Evolutionary conservation across 1,139 yeast species (phyloP), one percentile per base, ranked within the genome.

Genomic region (Meyerozyma guilliermondii): DNA sequence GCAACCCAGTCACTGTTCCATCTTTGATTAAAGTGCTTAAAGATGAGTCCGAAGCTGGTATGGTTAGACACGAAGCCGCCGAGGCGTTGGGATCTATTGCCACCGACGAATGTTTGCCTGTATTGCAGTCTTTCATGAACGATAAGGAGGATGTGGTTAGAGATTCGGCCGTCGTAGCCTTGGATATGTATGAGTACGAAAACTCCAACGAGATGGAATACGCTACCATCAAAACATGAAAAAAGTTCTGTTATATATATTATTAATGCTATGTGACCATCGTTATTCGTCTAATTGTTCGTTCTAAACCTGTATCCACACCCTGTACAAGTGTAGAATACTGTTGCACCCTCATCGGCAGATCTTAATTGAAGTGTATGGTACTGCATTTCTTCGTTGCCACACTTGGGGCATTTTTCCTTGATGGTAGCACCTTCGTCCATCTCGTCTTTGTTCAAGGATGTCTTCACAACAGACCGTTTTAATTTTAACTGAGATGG

Each of bases 41-140:
- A 53, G 81, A 87, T 62, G 79, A 75, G 45, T 60, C 66, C 14
- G 96, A 94, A 69, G 98, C 95, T 38, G 95, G 95, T 47, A 94
- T 94, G 98, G 98, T 94, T 29, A 84, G 99, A 69, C 99, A 94
- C 62, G 99, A 94, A 68, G 98, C 98, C 44, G 98, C 98, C 26
- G 99, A 94, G 68, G 98, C 98, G 24, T 76, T 94, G 54, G 98
- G 98, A 20, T 80, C 96, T 24, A 92, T 94, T 61, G 98, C 96
- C 22, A 87, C 97, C n/a, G 96, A 87, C 55, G 97, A 91, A 46
- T 95, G 92, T 40, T 75, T 91, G 52, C 97, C 97, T 14, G 83
- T 92, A 33, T 78, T 94, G 58, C 78, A 86, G 60, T 72, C 81
- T 37, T 87, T 86, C 64, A 76, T 91, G 55, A 72, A 80, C 54